phyloP scores from a whole-genome alignment of 2,329 filamentous ascomycete species.

The Fusarium guadeloupense region DNA sequence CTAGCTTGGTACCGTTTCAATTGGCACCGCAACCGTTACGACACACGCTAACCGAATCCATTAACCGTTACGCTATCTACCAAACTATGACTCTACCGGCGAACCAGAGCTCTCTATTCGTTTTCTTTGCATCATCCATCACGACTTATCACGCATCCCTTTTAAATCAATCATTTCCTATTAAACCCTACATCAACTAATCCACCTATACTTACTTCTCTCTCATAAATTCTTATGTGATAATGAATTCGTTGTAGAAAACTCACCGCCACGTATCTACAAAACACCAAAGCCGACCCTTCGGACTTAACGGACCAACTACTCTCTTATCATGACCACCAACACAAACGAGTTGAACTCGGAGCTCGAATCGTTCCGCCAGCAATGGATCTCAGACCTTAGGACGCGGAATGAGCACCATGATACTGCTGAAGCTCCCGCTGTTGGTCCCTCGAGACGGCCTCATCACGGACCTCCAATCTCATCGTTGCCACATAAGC shows the following conservation, averaged over 20 bases:
- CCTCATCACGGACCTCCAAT: slow-evolving; percentile 35
- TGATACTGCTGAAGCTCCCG: slow-evolving; percentile 11
- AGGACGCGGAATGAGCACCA: slow-evolving; percentile 49
- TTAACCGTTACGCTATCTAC: slow-evolving; percentile 22
- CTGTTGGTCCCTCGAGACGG: slow-evolving; percentile 24
- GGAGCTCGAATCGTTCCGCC: slow-evolving; percentile 86
- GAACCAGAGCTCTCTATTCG: slow-evolving; percentile 31
- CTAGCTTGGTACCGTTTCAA: neutral
- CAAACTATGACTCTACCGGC: slow-evolving; percentile 32
- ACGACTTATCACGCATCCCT: slow-evolving; percentile 18
- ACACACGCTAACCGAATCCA: slow-evolving; percentile 17
- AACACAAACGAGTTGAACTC: slow-evolving; percentile 59
- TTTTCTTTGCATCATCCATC: slow-evolving; percentile 38
- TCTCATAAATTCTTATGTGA: slow-evolving; percentile 22
- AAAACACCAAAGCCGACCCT: neutral
- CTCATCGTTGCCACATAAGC: slow-evolving; percentile 30
- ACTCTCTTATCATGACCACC: slow-evolving; percentile 30
- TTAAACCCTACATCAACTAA: neutral
- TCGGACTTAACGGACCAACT: slow-evolving; percentile 29
- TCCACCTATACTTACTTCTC: neutral
- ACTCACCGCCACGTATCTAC: neutral
- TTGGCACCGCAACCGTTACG: neutral
- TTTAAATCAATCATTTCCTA: neutral
- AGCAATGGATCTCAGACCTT: slow-evolving; percentile 87
- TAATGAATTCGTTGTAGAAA: slow-evolving; percentile 35